A percentile compares a stretch with the other conserved stretches of the same genome.
phyloP scores from a whole-genome alignment of 306 rosid species.

The Dryas octopetala region DNA sequence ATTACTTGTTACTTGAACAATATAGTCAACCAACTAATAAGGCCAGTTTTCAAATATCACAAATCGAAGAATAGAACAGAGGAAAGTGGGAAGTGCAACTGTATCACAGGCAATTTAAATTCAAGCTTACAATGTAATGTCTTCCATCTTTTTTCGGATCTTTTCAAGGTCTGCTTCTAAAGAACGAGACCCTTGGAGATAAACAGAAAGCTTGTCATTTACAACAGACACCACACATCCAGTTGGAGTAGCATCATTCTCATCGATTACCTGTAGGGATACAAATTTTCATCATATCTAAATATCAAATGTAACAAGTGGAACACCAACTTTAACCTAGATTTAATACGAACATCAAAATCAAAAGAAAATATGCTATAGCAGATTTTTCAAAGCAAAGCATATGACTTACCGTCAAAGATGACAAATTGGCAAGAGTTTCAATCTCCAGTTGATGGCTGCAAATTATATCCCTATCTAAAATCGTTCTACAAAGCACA shows the following conservation, averaged over 20 bases:
- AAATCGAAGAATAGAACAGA: neutral
- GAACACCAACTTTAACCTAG: neutral
- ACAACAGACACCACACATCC: slow-evolving; percentile 50
- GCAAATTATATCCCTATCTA: slow-evolving; percentile 31
- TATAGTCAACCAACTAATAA: no score
- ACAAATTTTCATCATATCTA: neutral
- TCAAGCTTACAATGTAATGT: slow-evolving; percentile 41
- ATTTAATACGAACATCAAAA: neutral
- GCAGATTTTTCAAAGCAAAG: neutral
- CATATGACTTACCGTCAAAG: slow-evolving; percentile 43
- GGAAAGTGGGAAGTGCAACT: neutral
- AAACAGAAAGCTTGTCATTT: slow-evolving; percentile 44
- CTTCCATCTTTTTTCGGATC: slow-evolving; percentile 44
- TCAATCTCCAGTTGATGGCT: slow-evolving; percentile 58
- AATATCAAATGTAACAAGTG: neutral
- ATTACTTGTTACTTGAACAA: no score
- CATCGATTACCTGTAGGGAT: slow-evolving; percentile 36
- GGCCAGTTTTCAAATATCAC: neutral
- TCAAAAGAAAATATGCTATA: neutral
- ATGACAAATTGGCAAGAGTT: slow-evolving; percentile 75
- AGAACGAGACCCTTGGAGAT: slow-evolving; percentile 46
- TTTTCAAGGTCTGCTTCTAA: slow-evolving; percentile 51
- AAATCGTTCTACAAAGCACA: slow-evolving; percentile 31
- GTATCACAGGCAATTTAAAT: neutral
- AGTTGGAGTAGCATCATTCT: slow-evolving; percentile 37